Conservation (phyloP, 2,329 filamentous ascomycete species). For the Fusarium oxysporum region DNA sequence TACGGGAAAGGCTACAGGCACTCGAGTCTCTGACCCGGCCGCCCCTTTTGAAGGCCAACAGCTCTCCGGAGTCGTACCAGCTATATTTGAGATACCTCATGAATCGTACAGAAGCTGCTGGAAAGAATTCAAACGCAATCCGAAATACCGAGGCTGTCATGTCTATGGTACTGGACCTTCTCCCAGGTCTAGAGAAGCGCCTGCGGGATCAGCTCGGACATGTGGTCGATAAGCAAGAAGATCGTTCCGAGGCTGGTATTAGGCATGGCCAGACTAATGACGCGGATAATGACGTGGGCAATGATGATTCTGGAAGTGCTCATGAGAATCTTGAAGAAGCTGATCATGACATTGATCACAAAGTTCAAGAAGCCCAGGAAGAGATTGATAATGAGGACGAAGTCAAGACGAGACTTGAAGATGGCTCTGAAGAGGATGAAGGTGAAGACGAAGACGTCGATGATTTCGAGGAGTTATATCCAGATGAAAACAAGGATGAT, state of each 20-base stretch:
- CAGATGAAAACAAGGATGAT: accelerated
- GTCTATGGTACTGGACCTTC: constrained; percentile 1
- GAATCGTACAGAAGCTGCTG: not conserved
- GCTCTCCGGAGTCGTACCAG: not conserved
- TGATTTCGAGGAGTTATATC: not conserved
- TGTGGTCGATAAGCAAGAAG: not conserved
- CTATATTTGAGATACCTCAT: not conserved
- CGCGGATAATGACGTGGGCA: accelerated
- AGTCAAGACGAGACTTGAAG: not conserved
- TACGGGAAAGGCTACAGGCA: not conserved
- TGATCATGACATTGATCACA: not conserved
- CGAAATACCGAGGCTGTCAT: not conserved
- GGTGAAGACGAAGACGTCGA: accelerated
- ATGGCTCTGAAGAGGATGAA: accelerated
- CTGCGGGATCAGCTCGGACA: not conserved
- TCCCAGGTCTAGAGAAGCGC: not conserved
- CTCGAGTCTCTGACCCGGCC: not conserved
- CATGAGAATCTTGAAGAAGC: not conserved
- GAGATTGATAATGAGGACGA: accelerated
- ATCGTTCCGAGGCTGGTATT: not conserved
- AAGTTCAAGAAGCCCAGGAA: accelerated
- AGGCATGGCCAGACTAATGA: not conserved
- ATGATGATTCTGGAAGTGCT: not conserved
- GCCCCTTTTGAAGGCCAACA: not conserved
- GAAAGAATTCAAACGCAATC: accelerated